Evolutionary conservation across 163 green algal genomes (phyloP).

Genomic region (Chlamydomonas reinhardtii): DNA sequence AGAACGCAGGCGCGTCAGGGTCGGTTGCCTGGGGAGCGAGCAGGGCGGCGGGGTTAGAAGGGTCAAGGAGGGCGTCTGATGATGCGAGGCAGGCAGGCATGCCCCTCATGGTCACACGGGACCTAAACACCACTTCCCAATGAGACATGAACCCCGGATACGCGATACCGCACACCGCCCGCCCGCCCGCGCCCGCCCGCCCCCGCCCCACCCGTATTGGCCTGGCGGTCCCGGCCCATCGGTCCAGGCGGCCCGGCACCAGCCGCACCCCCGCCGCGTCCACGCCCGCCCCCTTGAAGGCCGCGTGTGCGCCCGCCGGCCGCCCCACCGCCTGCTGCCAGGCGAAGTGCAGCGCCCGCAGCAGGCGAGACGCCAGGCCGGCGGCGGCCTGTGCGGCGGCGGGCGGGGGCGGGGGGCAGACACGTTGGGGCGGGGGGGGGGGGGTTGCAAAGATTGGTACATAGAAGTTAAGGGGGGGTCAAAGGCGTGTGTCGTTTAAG

Average conservation of each 20-base stretch:
- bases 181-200: too few relatives aligned
- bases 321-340: constrained; percentile 67
- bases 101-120: too few relatives aligned
- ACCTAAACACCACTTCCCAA: too few relatives aligned
- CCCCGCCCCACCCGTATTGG: too few relatives aligned
- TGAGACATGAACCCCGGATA: too few relatives aligned
- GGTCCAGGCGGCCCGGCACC: background rate
- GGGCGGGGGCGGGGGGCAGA: background rate
- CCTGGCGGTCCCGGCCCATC: too few relatives aligned
- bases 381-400: background rate
- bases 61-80: background rate
- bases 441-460: background rate
- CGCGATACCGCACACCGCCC: too few relatives aligned
- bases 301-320: constrained; percentile 72
- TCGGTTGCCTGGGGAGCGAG: background rate
- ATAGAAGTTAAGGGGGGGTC: too few relatives aligned
- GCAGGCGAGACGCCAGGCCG: constrained; percentile 52
- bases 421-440: too few relatives aligned
- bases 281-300: constrained; percentile 74
- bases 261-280: constrained; percentile 76
- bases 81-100: too few relatives aligned
- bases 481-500: too few relatives aligned
- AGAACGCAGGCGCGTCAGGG: background rate
- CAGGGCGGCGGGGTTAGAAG: background rate
- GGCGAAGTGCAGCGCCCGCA: constrained; percentile 64